Evolutionary conservation across 1,139 yeast genomes (phyloP).

Genomic region (Lipomyces yarrowii): DNA sequence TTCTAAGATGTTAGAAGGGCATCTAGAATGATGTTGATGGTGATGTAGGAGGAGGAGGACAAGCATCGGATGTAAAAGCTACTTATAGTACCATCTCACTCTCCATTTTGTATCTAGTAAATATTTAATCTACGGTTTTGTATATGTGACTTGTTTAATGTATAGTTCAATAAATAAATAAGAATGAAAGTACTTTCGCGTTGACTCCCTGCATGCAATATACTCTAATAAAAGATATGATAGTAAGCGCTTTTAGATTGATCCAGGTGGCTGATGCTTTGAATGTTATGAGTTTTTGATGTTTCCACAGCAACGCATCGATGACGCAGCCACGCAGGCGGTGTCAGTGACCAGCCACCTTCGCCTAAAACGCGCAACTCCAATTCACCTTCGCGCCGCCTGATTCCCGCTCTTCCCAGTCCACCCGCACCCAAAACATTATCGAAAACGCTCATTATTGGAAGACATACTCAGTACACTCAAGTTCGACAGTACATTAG

Average conservation of each 20-base stretch:
- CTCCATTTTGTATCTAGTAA: background rate
- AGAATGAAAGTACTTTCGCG: background rate
- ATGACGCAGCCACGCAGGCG: background rate
- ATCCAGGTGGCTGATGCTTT: background rate
- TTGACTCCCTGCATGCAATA: too few species aligned
- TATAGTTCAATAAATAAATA: background rate
- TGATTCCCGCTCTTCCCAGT: background rate
- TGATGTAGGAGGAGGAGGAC: background rate
- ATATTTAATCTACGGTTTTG: background rate
- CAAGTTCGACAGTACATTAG: background rate
- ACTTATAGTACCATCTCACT: background rate
- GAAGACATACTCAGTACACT: background rate
- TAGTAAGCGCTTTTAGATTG: too few species aligned
- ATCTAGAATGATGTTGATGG: background rate
- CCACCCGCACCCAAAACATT: background rate
- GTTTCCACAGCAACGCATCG: slow-evolving; percentile 3
- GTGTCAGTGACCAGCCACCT: background rate
- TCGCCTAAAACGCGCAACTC: background rate
- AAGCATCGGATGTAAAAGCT: background rate
- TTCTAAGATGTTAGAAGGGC: slow-evolving; percentile 13
- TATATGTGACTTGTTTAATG: background rate
- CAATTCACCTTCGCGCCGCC: background rate
- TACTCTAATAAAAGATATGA: too few species aligned
- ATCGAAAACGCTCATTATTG: background rate
- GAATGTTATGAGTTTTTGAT: background rate